Conservation (phyloP, 495 filamentous ascomycete genomes). For the Cercophora sp. region DNA sequence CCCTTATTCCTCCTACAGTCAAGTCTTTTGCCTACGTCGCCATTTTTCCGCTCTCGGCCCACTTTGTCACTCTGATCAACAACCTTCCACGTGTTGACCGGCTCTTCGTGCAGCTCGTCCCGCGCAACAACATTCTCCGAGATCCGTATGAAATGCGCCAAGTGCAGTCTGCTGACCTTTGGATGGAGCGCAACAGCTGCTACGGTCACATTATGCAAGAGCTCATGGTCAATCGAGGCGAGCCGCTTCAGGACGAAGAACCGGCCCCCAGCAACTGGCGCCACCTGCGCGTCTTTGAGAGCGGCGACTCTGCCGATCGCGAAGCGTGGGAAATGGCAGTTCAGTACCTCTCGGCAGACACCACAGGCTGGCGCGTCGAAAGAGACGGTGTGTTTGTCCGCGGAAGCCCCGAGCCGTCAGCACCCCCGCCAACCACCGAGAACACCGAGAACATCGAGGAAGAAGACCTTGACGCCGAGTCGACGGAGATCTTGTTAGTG, state of each 20-base stretch:
- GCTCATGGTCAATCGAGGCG: slow-evolving; percentile 21
- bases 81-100: slow-evolving; percentile 37
- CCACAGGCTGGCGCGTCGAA: slow-evolving; percentile 35
- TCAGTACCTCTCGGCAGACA: slow-evolving; percentile 28
- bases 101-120: slow-evolving; percentile 43
- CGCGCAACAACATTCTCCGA: slow-evolving; percentile 34
- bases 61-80: slow-evolving; percentile 32
- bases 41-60: slow-evolving; percentile 41
- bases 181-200: slow-evolving; percentile 43
- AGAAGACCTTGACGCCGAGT: background rate
- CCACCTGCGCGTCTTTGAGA: slow-evolving; percentile 38
- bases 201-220: slow-evolving; percentile 39
- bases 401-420: background rate
- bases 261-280: slow-evolving; percentile 30
- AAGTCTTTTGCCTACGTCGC: slow-evolving; percentile 44
- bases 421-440: background rate
- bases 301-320: slow-evolving; percentile 37
- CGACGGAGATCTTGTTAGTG: slow-evolving; percentile 9
- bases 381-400: slow-evolving; percentile 37
- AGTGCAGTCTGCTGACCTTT: slow-evolving; percentile 36
- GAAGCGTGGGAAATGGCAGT: slow-evolving; percentile 46
- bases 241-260: background rate
- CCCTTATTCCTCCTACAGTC: slow-evolving; percentile 33
- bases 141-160: slow-evolving; percentile 33
- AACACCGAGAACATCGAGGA: background rate